phyloP scores from a whole-genome alignment of 2,329 filamentous ascomycete genomes.

The Microdochium trichocladiopsis region DNA sequence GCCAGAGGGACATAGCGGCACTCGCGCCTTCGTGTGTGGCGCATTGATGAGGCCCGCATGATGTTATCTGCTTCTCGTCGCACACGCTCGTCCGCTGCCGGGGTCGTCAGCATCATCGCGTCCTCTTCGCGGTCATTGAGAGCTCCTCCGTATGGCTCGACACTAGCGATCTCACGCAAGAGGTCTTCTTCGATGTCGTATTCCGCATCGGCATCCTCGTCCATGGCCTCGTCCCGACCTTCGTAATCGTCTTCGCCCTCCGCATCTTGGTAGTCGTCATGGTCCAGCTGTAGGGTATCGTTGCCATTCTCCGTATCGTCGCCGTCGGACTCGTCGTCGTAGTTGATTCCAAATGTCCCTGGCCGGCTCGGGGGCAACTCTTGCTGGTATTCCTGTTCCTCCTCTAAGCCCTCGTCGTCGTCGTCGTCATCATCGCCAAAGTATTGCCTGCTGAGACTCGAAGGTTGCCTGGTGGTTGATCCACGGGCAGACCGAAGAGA shows the following conservation, averaged over 20 bases:
- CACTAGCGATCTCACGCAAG: conserved; percentile 19
- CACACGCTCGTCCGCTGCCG: conserved; percentile 45
- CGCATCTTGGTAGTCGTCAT: conserved; percentile 20
- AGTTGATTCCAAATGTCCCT: conserved; percentile 21
- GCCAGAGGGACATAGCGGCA: conserved; percentile 65
- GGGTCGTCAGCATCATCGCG: conserved; percentile 47
- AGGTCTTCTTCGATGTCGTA: conserved; percentile 27
- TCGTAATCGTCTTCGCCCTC: conserved; percentile 29
- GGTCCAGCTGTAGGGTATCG: conserved; percentile 20
- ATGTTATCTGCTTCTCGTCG: conserved; percentile 49
- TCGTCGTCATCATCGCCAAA: conserved; percentile 22
- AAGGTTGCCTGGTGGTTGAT: conserved; percentile 34
- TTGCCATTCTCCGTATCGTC: conserved; percentile 29
- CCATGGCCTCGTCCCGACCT: conserved; percentile 29
- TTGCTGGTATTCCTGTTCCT: conserved; percentile 29
- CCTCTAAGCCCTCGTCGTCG: conserved; percentile 28
- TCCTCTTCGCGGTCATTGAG: conserved; percentile 34
- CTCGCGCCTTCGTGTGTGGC: conserved; percentile 36
- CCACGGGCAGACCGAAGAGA: conserved; percentile 29
- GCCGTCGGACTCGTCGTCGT: conserved; percentile 22
- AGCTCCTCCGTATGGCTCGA: conserved; percentile 15
- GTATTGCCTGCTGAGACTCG: conserved; percentile 41
- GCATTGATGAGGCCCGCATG: conserved; percentile 43
- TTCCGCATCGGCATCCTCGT: conserved; percentile 23
- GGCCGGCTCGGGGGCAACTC: conserved; percentile 18